Evolutionary conservation across 768 basidiomycete genomes (phyloP).

Genomic region (Suillus fuscotomentosus): DNA sequence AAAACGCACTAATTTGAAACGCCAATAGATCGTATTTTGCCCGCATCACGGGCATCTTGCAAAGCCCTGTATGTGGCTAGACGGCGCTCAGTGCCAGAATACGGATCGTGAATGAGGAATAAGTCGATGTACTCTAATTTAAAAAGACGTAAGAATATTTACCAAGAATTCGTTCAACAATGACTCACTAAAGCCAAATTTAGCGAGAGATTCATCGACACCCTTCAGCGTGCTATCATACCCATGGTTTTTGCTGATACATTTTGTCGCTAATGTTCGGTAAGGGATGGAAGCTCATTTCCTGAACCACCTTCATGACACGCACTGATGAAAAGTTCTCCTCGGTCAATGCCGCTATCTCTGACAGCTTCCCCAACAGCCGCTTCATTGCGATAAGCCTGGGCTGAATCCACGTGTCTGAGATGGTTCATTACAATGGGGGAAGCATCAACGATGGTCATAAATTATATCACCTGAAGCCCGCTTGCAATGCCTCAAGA

Average conservation of each 20-base stretch:
- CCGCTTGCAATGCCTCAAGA: slow-evolving; percentile 59
- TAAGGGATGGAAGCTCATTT: slow-evolving; percentile 2
- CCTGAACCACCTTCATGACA: slow-evolving; percentile 7
- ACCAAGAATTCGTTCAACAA: slow-evolving; percentile 3
- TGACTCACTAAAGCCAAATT: slow-evolving; percentile 54
- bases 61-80: slow-evolving; percentile 74
- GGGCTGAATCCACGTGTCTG: slow-evolving; percentile 76
- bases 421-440: background rate
- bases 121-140: slow-evolving; percentile 62
- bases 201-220: slow-evolving; percentile 59
- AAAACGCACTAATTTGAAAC: slow-evolving; percentile 78
- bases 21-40: slow-evolving; percentile 72
- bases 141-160: background rate
- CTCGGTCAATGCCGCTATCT: slow-evolving; percentile 53
- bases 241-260: slow-evolving; percentile 53
- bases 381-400: slow-evolving; percentile 64
- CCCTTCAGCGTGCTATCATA: slow-evolving; percentile 59
- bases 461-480: slow-evolving; percentile 50
- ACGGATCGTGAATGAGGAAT: slow-evolving; percentile 76
- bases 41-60: slow-evolving; percentile 54
- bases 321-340: slow-evolving; percentile 73
- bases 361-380: slow-evolving; percentile 58
- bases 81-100: slow-evolving; percentile 59
- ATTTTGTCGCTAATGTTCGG: slow-evolving; percentile 59
- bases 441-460: background rate